Base-by-base conservation (phyloP, 495 filamentous ascomycete species). In the Parathielavia hyrcaniae region DNA sequence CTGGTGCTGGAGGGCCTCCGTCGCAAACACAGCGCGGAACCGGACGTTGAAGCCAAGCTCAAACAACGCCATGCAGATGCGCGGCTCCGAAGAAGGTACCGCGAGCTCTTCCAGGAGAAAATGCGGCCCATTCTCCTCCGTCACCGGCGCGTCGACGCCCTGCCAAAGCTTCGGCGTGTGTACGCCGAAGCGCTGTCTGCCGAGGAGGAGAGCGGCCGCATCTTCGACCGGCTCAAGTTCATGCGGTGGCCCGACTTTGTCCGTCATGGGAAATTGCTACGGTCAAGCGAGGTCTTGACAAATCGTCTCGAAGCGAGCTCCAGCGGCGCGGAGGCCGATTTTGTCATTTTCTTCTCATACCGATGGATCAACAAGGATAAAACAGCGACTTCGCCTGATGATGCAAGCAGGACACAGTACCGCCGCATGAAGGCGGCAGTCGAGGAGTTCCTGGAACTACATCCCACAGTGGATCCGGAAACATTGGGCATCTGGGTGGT, bases 21-120 rank as follows among this genome's bases (percentile, higher is more conserved):
- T 23, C 50, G 54, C 26, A 41, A 50, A 34, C 26, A 57, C 19
- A 34, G 20, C 23, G n/a, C 49, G 32, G 11, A 56, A 17, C 43
- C 47, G 1, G 32, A 50, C 47, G n/a, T n/a, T 17, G 19, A 14
- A 44, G 32, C 22, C 38, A 44, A 30, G 39, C 20, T 36, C 11
- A 1, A 22, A 26, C 43, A 47, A 20, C 60, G 30, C 46, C 43
- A 17, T 7, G 48, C 23, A 17, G 68, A 64, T 23, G 59, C 69
- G 4, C 35, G 49, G 13, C 30, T 71, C 19, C 59, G 69, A 13
- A 71, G 67, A 47, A 53, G 50, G 2, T 72, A 72, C 45, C 62
- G 70, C 4, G 58, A 71, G 58, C 52, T 72, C 1, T 67, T 70
- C 30, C 70, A 72, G 32, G 67, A 67, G 26, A 63, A 63, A 19